Base-by-base conservation (phyloP, 2,329 filamentous ascomycete species). In the Neonectria magnoliae region DNA sequence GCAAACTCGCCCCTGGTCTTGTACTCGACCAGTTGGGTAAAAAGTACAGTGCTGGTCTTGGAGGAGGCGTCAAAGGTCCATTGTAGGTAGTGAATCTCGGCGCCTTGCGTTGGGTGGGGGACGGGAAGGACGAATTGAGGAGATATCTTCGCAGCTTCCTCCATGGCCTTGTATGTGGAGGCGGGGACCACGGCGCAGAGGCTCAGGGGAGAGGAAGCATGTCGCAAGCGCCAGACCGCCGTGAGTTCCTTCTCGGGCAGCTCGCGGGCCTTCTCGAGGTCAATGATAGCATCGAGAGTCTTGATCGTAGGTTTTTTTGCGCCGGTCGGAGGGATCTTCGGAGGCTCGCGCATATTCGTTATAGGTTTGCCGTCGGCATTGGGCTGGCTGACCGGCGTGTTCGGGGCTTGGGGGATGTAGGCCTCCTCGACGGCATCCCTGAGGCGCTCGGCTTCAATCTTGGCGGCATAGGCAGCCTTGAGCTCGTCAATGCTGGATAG, bases 31-130 rank as follows among this genome's bases (percentile, higher is more conserved):
- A 99, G 85, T 75, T 96, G 92, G 1, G 96, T 99, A 81, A 99
- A 98, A 36, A 99, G 89, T 6, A 98, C 90, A 0, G 91, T 93
- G 64, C 87, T 88, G 4, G 89, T 91, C 65, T 85, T 81, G 18
- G 85, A 86, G 61, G 82, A 82, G 22, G 80, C 81, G 65, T 97
- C 94, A 80, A 97, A 98, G 0, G 92, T 92, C 93, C 97, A 99
- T 80, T 99, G 95, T 67, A 99, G 81, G 79, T 97, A 97, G 81
- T 99, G 96, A 50, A 99, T 94, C 79, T 98, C 96, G 51, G 94
- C 93, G 56, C 93, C 93, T 69, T 84, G 83, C 25, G 79, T 81
- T 51, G 81, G 81, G 79, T 87, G 92, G 69, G 92, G 92, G 7
- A 98, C 86, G 0, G 96, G 96, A 1, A 99, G 87, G 60, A 99